Percentiles rank a stretch among this genome's conserved stretches.
Evolutionary conservation across 2,329 filamentous ascomycete genomes (phyloP).

Genomic region (Cytospora piceae): DNA sequence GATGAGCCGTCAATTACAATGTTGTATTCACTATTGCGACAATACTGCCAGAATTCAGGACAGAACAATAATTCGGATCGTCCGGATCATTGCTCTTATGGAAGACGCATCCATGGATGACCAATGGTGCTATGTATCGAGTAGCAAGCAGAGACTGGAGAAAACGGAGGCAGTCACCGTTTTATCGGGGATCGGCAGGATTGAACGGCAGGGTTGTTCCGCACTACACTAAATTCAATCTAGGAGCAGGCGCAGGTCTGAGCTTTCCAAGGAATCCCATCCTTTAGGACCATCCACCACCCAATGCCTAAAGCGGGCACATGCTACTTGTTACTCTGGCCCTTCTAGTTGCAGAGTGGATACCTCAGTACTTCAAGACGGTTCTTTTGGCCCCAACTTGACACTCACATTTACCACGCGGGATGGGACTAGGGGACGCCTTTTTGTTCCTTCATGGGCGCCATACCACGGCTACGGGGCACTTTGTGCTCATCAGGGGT

Average conservation of each 20-base stretch:
- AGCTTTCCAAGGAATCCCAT: neutral
- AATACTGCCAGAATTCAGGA: neutral
- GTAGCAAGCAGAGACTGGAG: neutral
- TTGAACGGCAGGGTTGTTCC: neutral
- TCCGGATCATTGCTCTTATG: neutral
- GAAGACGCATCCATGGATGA: neutral
- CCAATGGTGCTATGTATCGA: neutral
- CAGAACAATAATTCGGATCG: neutral
- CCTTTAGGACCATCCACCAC: neutral
- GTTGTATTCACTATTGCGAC: conserved; percentile 1
- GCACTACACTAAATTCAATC: neutral
- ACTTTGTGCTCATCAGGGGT: too few relatives aligned
- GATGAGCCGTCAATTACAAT: neutral
- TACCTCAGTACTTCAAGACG: neutral
- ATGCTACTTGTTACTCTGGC: neutral
- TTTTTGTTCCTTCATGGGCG: too few relatives aligned
- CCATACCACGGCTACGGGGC: too few relatives aligned
- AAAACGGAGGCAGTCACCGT: neutral
- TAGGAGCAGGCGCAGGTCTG: neutral
- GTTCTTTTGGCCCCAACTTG: neutral
- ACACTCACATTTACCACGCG: too few relatives aligned
- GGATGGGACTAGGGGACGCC: too few relatives aligned
- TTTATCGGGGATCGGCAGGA: neutral
- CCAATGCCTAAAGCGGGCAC: too few relatives aligned
- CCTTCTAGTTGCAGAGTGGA: neutral